Evolutionary conservation across 768 basidiomycete species (phyloP), one percentile per base, ranked within the genome.

Genomic region (Russula virescens): DNA sequence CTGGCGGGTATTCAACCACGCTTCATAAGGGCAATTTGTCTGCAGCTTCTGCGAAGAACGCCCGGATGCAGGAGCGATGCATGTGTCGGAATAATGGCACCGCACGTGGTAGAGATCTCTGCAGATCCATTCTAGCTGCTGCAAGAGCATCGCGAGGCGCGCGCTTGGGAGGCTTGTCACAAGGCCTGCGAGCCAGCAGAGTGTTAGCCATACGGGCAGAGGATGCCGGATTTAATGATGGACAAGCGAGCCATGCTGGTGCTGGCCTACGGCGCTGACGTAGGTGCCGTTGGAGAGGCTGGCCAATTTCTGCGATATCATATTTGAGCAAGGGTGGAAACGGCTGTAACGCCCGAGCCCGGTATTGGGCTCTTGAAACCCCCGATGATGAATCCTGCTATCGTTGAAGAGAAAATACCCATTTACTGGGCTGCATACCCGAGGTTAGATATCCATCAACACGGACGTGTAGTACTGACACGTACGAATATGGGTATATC

Each of bases 361-460:
- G 48, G 52, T 26, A 18, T 38, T 31, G 52, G 48, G 28, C 5
- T 35, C 48, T 60, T 60, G 47, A 60, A 64, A 40, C 53, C 47
- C 18, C 58, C 57, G 31, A 60, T 40, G 46, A 55, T 54, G 54
- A 60, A 64, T 16, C 48, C 59, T 11, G 63, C 46, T 18, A 60
- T 58, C 26, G 43, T 43, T 2, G 59, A 55, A 9, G 64, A 61
- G 43, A 65, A 65, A 21, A 60, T 49, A 48, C 64, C 64, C n/a
- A 55, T 54, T 58, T 55, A 19, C 11, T 8, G 10, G 18, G 18
- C 16, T 9, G 19, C 55, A 26, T 10, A 21, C 19, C 23, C n/a
- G 14, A 28, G n/a, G 53, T 54, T 40, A 42, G 40, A 28, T 54
- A 19, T 31, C 14, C 45, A 49, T 49, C 21, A 6, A 38, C 18